Evolutionary conservation across 2,329 filamentous ascomycete species (phyloP), one percentile per base, ranked within the genome.

Genomic region (Aspergillus calidoustus): DNA sequence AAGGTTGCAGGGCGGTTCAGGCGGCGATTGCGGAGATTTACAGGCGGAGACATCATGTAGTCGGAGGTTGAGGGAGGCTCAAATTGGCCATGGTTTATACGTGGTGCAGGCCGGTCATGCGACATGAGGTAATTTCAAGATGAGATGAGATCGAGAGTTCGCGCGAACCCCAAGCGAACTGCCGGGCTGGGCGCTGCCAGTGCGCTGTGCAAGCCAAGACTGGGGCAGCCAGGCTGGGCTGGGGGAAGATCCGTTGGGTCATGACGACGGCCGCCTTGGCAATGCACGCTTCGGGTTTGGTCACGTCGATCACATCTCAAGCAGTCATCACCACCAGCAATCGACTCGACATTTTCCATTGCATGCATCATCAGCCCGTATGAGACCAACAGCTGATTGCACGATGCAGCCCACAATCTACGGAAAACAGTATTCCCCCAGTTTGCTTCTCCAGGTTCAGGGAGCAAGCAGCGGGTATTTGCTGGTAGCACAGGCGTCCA

Each of bases 1-100:
- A 77, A 73, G 31, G 76, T 79, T 8, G 76, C 70, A 58, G 78
- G 66, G 54, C 77, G 73, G 44, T 68, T 66, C 8, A 75, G 66
- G 31, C 74, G 71, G 17, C 78, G 72, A 61, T 78, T 77, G 55
- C 77, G 75, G 50, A 78, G 68, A 44, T 68, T 69, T 23, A 70
- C 64, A 31, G 62, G 23, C 46, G 53, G 19, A 57, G 55, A 54
- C 57, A n/a, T 47, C 60, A 62, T 41, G 34, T 11, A 48, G 49
- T 60, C 44, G 59, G 53, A 54, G 52, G 17, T 66, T 58, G 58
- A 55, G 64, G 44, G 69, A 63, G 47, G 66, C 44, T 41, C 34
- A 41, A 8, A 11, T 41, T 2, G 34, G 23, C 46, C 54, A 57
- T 48, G 41, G 43, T 47, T 19, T 52, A 41, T 41, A 41, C 34